Percentiles rank a stretch among this genome's conserved stretches.
Evolutionary conservation across 305 asterid genomes (phyloP).

Genomic region (Andrographis paniculata): DNA sequence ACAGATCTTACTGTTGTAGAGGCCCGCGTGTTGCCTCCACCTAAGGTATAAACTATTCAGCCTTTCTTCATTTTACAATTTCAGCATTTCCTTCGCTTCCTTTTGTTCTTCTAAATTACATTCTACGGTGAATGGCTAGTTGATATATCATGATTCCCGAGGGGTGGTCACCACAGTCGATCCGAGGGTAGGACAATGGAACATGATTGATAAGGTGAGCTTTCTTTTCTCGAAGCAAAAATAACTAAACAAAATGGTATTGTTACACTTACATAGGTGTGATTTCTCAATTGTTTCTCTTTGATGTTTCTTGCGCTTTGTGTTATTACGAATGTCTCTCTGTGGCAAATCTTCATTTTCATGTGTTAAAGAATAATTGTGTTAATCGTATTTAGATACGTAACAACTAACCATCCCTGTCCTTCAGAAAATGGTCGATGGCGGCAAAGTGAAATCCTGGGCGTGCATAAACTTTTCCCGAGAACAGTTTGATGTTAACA

Average conservation of each 20-base stretch:
- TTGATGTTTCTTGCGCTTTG: no score
- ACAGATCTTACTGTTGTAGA: constrained; percentile 36
- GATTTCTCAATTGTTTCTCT: no score
- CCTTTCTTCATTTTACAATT: neutral
- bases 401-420: neutral
- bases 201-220: constrained; percentile 55
- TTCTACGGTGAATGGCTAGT: constrained; percentile 29
- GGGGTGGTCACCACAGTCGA: constrained; percentile 22
- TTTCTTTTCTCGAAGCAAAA: no score
- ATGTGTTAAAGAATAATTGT: no score
- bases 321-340: no score
- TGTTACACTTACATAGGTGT: no score
- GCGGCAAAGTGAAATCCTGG: constrained; percentile 56
- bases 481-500: neutral
- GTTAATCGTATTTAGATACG: no score
- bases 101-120: no score
- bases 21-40: constrained; percentile 76
- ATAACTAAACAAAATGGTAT: no score
- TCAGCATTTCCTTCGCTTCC: neutral
- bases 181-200: constrained; percentile 68
- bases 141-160: constrained; percentile 56
- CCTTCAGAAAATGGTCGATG: constrained; percentile 64
- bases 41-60: constrained; percentile 58
- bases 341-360: no score
- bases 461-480: constrained; percentile 52